Evolutionary conservation across 805 yeast genomes (phyloP), one percentile per base, ranked within the genome.

Genomic region (Candida endomychidarum): DNA sequence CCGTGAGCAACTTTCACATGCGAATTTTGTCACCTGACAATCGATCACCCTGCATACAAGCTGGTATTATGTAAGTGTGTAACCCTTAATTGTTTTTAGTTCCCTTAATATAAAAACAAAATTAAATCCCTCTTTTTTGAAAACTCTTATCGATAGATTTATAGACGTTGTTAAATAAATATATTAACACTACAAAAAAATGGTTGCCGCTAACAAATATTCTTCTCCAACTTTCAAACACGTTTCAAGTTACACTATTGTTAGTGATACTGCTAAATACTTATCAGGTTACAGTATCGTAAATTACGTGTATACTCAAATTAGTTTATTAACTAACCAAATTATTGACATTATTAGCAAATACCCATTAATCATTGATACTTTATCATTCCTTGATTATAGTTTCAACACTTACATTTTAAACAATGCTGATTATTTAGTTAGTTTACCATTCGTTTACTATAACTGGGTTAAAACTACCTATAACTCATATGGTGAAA

Each of bases 171-270:
- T 21, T 19, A 19, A 32, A 17, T 27, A n/a, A n/a, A n/a, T n/a
- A n/a, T n/a, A n/a, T n/a, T n/a, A n/a, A n/a, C n/a, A n/a, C n/a
- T 27, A 15, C 30, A 8, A 23, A 8, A 26, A 9, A 19, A 36
- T 36, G 39, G 39, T 36, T 21, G 39, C 39, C n/a, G 20, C 34
- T 4, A 36, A 29, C 41, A 48, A 55, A 28, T 62, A 63, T 47
- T 45, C 57, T 21, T 66, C 72, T 33, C 54, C 60, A 46, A 49
- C 70, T 11, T 32, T 63, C 23, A 46, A 48, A 25, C 73, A 69
- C 49, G 40, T 69, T 34, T 46, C 49, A 27, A 50, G 61, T 3
- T 69, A 68, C 51, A 41, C 61, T 7, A 38, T 54, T n/a, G 61
- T 67, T 26, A 43, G 56, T 32, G 38, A 50, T 12, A 31, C 54